Percentiles rank a stretch among this genome's conserved stretches.
Evolutionary conservation across 2,329 filamentous ascomycete species (phyloP).

Genomic region (Decorospora gaudefroyi): DNA sequence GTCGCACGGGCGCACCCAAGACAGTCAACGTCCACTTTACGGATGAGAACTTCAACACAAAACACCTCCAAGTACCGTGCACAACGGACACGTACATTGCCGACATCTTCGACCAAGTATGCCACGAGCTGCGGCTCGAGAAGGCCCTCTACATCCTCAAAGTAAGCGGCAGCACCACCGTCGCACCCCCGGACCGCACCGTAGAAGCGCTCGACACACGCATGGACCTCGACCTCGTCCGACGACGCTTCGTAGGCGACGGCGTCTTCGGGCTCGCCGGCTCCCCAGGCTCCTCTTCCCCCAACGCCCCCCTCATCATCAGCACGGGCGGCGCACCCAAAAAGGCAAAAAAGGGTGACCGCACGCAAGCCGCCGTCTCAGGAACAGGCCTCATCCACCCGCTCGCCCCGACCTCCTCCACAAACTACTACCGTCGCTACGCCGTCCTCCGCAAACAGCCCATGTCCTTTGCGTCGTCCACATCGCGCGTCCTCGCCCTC

Average conservation of each 20-base stretch:
- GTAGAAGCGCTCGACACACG: conserved; percentile 78
- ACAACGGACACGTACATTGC: conserved; percentile 83
- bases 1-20: conserved; percentile 70
- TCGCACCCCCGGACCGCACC: conserved; percentile 75
- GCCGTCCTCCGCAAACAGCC: conserved; percentile 81
- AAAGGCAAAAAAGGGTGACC: conserved; percentile 60
- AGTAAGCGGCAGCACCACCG: conserved; percentile 72
- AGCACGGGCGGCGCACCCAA: conserved; percentile 55
- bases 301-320: conserved; percentile 67
- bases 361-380: conserved; percentile 53
- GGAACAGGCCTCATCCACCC: conserved; percentile 62
- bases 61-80: conserved; percentile 73
- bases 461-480: conserved; percentile 76
- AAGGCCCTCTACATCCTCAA: conserved; percentile 80
- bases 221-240: conserved; percentile 73
- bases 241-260: conserved; percentile 75
- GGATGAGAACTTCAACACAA: conserved; percentile 69
- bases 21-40: conserved; percentile 73
- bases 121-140: conserved; percentile 76
- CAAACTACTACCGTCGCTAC: conserved; percentile 69
- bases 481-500: conserved; percentile 76
- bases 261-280: conserved; percentile 70
- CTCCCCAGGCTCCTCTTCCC: conserved; percentile 71
- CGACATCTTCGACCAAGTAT: conserved; percentile 78
- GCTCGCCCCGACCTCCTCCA: conserved; percentile 61